Evolutionary conservation across 176 grass and related monocot species (phyloP).

Genomic region (Oryza coarctata): DNA sequence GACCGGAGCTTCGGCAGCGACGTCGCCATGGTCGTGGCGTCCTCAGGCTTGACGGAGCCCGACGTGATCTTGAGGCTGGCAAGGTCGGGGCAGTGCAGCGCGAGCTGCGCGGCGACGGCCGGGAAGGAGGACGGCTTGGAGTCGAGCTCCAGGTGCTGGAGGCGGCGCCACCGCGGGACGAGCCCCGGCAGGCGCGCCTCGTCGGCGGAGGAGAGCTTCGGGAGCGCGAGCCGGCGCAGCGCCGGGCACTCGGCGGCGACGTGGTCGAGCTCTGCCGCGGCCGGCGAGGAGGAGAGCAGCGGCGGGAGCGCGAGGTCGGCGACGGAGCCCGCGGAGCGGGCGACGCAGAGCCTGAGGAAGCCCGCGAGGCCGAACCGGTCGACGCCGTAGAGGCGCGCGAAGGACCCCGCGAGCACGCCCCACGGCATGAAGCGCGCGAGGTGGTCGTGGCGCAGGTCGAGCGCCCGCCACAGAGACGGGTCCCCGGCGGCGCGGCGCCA

Average conservation of each 20-base stretch:
- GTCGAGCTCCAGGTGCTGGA: conserved; percentile 60
- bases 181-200: conserved; percentile 56
- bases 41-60: conserved; percentile 62
- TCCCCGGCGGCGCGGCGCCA: conserved; percentile 67
- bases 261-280: conserved; percentile 28
- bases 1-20: conserved; percentile 29
- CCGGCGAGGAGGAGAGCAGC: conserved; percentile 27
- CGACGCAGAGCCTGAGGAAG: conserved; percentile 48
- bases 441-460: conserved; percentile 68
- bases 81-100: conserved; percentile 35
- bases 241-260: conserved; percentile 33
- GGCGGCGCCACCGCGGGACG: conserved; percentile 50
- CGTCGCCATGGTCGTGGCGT: conserved; percentile 36
- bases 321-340: conserved; percentile 5
- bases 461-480: conserved; percentile 61
- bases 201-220: conserved; percentile 27
- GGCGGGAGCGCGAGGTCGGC: conserved; percentile 50
- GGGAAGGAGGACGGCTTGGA: conserved; percentile 59
- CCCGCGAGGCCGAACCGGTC: conserved; percentile 44
- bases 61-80: conserved; percentile 26
- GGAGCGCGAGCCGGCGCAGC: conserved; percentile 47
- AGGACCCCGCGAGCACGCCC: conserved; percentile 44
- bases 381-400: conserved; percentile 38
- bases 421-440: conserved; percentile 83
- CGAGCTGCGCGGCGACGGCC: conserved; percentile 39